Evolutionary conservation across 148 eudicot genomes (phyloP).

Genomic region (Vaccinium macrocarpon): DNA sequence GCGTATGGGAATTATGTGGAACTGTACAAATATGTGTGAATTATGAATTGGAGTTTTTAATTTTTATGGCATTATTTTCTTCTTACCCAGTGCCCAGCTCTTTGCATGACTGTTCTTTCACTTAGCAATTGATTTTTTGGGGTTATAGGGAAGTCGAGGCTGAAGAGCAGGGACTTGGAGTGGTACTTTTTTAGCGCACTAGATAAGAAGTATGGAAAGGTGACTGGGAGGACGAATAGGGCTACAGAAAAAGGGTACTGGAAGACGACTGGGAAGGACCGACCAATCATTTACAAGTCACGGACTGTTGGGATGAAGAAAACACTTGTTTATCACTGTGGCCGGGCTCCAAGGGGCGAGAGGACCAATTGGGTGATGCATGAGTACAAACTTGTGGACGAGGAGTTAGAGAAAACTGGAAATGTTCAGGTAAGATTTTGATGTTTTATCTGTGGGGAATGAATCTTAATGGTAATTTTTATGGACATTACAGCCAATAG

Average conservation of each 20-base stretch:
- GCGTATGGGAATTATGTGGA: background rate
- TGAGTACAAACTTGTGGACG: slow-evolving; percentile 75
- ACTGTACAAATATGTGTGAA: background rate
- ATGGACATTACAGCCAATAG: background rate
- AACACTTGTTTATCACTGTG: slow-evolving; percentile 84
- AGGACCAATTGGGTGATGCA: slow-evolving; percentile 98
- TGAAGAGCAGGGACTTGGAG: slow-evolving; percentile 81
- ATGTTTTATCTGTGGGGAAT: background rate
- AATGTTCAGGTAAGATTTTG: slow-evolving; percentile 53
- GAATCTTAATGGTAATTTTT: background rate
- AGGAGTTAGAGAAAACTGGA: slow-evolving; percentile 60
- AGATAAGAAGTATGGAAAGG: slow-evolving; percentile 86
- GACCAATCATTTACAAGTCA: slow-evolving; percentile 50
- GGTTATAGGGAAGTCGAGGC: slow-evolving; percentile 59
- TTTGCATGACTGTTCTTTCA: background rate
- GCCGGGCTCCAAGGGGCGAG: slow-evolving; percentile 89
- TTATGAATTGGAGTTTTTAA: background rate
- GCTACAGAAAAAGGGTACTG: slow-evolving; percentile 86
- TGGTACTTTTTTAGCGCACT: slow-evolving; percentile 91
- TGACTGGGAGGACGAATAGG: slow-evolving; percentile 66
- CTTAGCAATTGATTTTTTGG: background rate
- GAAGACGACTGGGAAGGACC: slow-evolving; percentile 88
- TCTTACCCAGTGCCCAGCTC: background rate
- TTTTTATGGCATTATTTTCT: background rate
- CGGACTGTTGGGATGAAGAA: slow-evolving; percentile 74